phyloP scores from a whole-genome alignment of 1,284 basidiomycete genomes.

The Malassezia furfur region DNA sequence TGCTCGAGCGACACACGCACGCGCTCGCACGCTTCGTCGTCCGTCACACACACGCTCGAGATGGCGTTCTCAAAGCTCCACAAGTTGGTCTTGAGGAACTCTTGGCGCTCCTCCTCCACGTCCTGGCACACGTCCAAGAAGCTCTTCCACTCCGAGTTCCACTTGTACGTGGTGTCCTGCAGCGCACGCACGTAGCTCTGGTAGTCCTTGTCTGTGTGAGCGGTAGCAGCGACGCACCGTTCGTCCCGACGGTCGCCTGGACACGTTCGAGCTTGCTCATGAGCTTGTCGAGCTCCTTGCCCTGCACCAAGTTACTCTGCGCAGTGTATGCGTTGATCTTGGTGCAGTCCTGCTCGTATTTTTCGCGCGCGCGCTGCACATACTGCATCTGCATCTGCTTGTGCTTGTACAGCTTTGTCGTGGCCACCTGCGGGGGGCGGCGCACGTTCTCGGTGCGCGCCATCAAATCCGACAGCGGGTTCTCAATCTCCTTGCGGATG shows the following conservation, averaged over 20 bases:
- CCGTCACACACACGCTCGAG: slow-evolving; percentile 85
- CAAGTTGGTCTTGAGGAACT: slow-evolving; percentile 85
- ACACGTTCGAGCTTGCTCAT: slow-evolving; percentile 76
- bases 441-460: slow-evolving; percentile 29
- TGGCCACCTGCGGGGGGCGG: slow-evolving; percentile 22
- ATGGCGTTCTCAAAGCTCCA: slow-evolving; percentile 95
- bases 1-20: slow-evolving; percentile 42
- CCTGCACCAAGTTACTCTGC: slow-evolving; percentile 82
- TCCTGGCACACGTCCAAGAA: slow-evolving; percentile 68
- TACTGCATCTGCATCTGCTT: slow-evolving; percentile 45
- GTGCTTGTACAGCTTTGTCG: slow-evolving; percentile 43
- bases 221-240: slow-evolving; percentile 42
- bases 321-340: slow-evolving; percentile 92
- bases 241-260: slow-evolving; percentile 74
- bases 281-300: slow-evolving; percentile 84
- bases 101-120: slow-evolving; percentile 82
- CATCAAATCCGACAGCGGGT: slow-evolving; percentile 37
- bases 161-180: slow-evolving; percentile 69
- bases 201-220: slow-evolving; percentile 57
- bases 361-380: slow-evolving; percentile 63
- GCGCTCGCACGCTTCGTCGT: slow-evolving; percentile 61
- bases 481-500: slow-evolving; percentile 69
- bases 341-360: slow-evolving; percentile 87
- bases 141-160: slow-evolving; percentile 84
- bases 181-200: slow-evolving; percentile 72